phyloP scores from a whole-genome alignment of 371 early-diverging fungal genomes.

The Thermomucor indicae-seudaticae region DNA sequence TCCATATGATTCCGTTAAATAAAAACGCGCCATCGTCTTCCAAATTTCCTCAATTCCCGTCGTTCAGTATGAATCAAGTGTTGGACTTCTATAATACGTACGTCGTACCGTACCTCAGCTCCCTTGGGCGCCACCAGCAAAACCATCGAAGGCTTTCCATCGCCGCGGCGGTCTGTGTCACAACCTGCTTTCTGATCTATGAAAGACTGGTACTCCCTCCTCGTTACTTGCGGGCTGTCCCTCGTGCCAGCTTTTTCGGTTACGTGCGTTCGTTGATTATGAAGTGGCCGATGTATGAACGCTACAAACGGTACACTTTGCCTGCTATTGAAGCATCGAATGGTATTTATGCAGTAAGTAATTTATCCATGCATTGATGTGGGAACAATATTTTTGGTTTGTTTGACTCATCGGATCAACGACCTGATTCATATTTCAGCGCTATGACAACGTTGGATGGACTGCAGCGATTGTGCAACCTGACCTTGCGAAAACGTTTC shows the following conservation, averaged over 20 bases:
- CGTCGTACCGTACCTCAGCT: too few species aligned
- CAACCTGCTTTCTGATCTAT: background rate
- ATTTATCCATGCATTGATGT: background rate
- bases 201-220: background rate
- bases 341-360: background rate
- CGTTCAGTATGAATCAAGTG: too few species aligned
- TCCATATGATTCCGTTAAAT: too few species aligned
- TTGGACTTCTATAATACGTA: too few species aligned
- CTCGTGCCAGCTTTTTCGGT: background rate
- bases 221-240: background rate
- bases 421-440: background rate
- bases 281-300: background rate
- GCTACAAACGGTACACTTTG: background rate
- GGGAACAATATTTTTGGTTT: background rate
- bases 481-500: background rate
- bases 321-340: background rate
- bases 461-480: background rate
- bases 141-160: too few species aligned
- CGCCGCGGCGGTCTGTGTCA: background rate
- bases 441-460: background rate
- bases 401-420: background rate
- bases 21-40: too few species aligned
- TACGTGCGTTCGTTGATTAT: background rate
- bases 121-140: too few species aligned
- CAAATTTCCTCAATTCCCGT: too few species aligned